Conservation (phyloP, 192 early-diverging fungal genomes). For the Coemansia biformis region DNA sequence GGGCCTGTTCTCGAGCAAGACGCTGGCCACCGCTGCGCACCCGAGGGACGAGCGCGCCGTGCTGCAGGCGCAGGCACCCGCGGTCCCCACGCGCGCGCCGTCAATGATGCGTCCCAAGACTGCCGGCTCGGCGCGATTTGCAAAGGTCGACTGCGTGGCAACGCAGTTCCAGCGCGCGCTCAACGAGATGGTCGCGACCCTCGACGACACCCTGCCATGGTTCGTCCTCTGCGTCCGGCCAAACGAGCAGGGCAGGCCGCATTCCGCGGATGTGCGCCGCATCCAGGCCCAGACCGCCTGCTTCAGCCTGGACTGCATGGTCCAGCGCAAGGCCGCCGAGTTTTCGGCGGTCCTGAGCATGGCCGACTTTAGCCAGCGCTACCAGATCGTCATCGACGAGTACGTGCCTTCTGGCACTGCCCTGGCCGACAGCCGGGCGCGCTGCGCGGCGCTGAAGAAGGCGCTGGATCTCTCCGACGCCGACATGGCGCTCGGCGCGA, state of each 20-base stretch:
- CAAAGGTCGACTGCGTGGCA: slow-evolving; percentile 57
- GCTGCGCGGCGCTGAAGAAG: slow-evolving; percentile 33
- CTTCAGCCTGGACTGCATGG: slow-evolving; percentile 26
- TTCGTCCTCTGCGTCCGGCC: slow-evolving; percentile 66
- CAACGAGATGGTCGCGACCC: slow-evolving; percentile 59
- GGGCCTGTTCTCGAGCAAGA: slow-evolving; percentile 70
- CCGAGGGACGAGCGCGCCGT: slow-evolving; percentile 70
- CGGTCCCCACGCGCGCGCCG: slow-evolving; percentile 65
- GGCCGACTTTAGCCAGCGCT: slow-evolving; percentile 47
- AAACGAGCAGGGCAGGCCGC: slow-evolving; percentile 36
- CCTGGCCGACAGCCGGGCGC: slow-evolving; percentile 17
- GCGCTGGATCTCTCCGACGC: slow-evolving; percentile 43
- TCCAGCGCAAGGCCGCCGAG: slow-evolving; percentile 40
- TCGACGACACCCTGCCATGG: slow-evolving; percentile 74
- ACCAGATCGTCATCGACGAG: slow-evolving; percentile 38
- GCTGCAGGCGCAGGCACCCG: slow-evolving; percentile 67
- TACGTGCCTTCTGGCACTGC: slow-evolving; percentile 26
- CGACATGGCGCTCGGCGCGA: slow-evolving; percentile 54
- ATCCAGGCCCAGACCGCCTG: slow-evolving; percentile 39
- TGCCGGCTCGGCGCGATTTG: slow-evolving; percentile 50
- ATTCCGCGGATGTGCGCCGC: slow-evolving; percentile 31
- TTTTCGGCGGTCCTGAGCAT: slow-evolving; percentile 39
- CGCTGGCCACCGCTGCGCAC: slow-evolving; percentile 72
- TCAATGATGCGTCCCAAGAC: slow-evolving; percentile 55
- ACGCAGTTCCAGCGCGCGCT: slow-evolving; percentile 66